A percentile compares a stretch with the other conserved stretches of the same genome.
Evolutionary conservation across 192 early-diverging fungal species (phyloP).

Genomic region (Backusella psychrophila): DNA sequence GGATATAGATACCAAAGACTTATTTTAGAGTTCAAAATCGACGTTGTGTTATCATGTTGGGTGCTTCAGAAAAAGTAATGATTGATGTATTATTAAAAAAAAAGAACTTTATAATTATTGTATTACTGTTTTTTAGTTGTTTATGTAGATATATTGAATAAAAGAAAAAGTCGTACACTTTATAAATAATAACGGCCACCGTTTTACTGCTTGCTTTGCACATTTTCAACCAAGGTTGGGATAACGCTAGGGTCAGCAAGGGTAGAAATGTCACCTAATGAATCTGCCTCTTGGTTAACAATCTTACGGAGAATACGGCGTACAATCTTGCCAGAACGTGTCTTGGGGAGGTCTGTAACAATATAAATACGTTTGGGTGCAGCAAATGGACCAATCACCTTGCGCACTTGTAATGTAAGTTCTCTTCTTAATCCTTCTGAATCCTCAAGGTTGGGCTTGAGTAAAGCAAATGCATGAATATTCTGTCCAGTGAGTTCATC

Average conservation of each 20-base stretch:
- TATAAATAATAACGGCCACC: too few relatives aligned
- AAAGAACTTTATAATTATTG: too few relatives aligned
- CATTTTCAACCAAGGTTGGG: conserved; percentile 16
- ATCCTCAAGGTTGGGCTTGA: conserved; percentile 61
- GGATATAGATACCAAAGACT: too few relatives aligned
- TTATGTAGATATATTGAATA: too few relatives aligned
- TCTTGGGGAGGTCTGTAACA: conserved; percentile 89
- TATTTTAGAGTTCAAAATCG: too few relatives aligned
- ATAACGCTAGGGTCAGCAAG: conserved; percentile 69
- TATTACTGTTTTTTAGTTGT: too few relatives aligned
- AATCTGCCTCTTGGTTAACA: conserved; percentile 75
- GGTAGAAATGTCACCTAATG: conserved; percentile 88
- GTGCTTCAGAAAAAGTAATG: too few relatives aligned
- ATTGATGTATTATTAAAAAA: too few relatives aligned
- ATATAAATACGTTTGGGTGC: conserved; percentile 84
- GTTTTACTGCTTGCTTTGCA: neutral
- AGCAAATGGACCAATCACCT: conserved; percentile 91
- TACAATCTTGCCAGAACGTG: conserved; percentile 49
- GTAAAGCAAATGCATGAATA: conserved; percentile 79
- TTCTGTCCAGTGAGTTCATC: conserved; percentile 90
- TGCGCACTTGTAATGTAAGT: conserved; percentile 72
- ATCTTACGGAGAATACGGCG: neutral
- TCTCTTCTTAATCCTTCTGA: conserved; percentile 50
- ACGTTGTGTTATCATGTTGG: too few relatives aligned
- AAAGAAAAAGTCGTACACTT: too few relatives aligned